Evolutionary conservation across 2,329 filamentous ascomycete species (phyloP).

Genomic region (Xylariaceae sp.): DNA sequence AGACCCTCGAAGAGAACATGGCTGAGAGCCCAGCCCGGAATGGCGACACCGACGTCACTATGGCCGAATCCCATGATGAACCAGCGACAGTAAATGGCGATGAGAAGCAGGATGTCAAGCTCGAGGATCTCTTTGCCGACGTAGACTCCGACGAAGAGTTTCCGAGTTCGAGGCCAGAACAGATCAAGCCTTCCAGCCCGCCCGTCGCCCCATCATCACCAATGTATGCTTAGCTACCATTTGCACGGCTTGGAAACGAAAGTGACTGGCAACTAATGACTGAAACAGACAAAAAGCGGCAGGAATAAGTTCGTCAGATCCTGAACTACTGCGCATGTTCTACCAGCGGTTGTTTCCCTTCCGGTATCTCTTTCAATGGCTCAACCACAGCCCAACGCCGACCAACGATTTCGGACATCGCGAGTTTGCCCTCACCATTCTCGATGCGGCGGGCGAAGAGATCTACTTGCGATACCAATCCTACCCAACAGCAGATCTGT

Average conservation of each 20-base stretch:
- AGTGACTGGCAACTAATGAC: conserved; percentile 13
- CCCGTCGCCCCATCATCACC: conserved; percentile 40
- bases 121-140: conserved; percentile 58
- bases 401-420: conserved; percentile 86
- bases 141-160: conserved; percentile 60
- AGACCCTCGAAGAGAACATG: conserved; percentile 34
- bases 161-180: conserved; percentile 42
- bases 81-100: conserved; percentile 14
- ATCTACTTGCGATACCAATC: conserved; percentile 90
- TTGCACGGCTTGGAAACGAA: too few relatives aligned
- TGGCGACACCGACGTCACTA: conserved; percentile 37
- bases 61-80: conserved; percentile 33
- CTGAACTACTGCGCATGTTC: conserved; percentile 85
- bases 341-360: conserved; percentile 96
- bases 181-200: conserved; percentile 40
- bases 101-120: conserved; percentile 44
- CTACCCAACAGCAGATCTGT: conserved; percentile 52
- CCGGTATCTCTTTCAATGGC: conserved; percentile 92
- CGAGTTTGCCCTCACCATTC: conserved; percentile 94
- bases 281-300: conserved; percentile 30
- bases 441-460: conserved; percentile 56
- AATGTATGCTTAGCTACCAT: conserved; percentile 35
- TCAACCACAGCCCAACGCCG: conserved; percentile 87
- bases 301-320: conserved; percentile 58
- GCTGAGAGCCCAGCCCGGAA: conserved; percentile 29